These are phyloP conservation scores for Pythium guiyangense DNA, from an alignment of 352 stramenopile genomes.

Conservation along the genomic window DNA sequence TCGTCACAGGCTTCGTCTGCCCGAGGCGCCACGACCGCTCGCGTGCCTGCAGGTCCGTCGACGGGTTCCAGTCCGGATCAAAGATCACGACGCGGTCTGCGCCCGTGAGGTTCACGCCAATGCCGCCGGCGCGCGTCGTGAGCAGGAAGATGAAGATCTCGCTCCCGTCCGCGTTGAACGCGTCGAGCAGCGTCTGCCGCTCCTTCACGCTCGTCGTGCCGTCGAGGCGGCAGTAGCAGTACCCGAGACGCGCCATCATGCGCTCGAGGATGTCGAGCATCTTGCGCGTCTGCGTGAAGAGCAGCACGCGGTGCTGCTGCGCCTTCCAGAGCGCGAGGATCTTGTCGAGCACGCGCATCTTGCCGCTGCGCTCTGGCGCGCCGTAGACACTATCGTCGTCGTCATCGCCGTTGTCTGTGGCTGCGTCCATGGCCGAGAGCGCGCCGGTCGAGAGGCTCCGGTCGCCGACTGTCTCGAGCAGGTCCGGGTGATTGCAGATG, in stretches of 20 bases:
- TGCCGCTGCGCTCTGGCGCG: conserved; percentile 85
- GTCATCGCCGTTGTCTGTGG: conserved; percentile 5
- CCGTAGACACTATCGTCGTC: conserved; percentile 25
- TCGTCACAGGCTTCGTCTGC: conserved; percentile 82
- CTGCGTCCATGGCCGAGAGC: not conserved
- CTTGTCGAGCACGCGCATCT: conserved; percentile 95
- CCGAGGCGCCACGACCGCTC: conserved; percentile 97
- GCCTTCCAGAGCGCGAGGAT: conserved; percentile 94
- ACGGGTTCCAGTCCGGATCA: conserved; percentile 99
- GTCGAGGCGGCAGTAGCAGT: conserved; percentile 94
- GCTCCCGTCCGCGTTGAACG: conserved; percentile 92
- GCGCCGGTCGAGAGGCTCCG: conserved; percentile 4
- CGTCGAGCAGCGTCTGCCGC: conserved; percentile 93
- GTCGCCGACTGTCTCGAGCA: conserved; percentile 64
- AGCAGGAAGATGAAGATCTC: conserved; percentile 77
- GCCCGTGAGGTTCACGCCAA: conserved; percentile 95
- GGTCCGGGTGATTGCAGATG: conserved; percentile 98
- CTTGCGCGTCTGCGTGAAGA: conserved; percentile 96
- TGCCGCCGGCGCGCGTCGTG: conserved; percentile 91
- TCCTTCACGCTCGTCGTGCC: conserved; percentile 94
- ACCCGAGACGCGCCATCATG: conserved; percentile 83
- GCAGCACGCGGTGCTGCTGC: conserved; percentile 94
- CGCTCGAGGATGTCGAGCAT: conserved; percentile 98
- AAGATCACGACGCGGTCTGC: conserved; percentile 97
- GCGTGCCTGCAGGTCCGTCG: conserved; percentile 93